phyloP scores from a whole-genome alignment of 495 filamentous ascomycete genomes.

The Aspergillus conjunctus region DNA sequence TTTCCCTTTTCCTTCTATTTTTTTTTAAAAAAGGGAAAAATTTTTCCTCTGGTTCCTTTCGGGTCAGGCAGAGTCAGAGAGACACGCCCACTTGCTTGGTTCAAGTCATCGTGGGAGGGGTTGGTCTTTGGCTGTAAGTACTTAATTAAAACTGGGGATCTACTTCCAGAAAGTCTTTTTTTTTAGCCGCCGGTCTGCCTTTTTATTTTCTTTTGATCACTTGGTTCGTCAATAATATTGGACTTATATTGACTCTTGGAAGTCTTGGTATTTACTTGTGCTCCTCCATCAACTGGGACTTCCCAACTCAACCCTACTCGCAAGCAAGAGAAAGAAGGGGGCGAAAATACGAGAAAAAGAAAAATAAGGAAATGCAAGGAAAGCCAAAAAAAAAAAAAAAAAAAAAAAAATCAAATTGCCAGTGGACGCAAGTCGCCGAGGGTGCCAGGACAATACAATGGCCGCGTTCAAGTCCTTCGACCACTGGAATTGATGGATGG shows the following conservation, averaged over 20 bases:
- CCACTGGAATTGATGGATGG: slow-evolving; percentile 1
- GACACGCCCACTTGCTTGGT: slow-evolving; percentile 4
- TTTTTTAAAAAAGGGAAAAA: slow-evolving; percentile 10
- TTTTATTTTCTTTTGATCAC: not conserved
- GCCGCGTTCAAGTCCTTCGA: too few species aligned
- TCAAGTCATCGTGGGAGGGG: slow-evolving; percentile 10
- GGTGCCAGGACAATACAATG: too few species aligned
- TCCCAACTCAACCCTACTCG: slow-evolving; percentile 3
- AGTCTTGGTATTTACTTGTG: slow-evolving; percentile 16
- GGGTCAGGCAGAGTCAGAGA: slow-evolving; percentile 10
- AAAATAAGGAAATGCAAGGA: not conserved
- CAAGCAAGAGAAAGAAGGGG: not conserved
- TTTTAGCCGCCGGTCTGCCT: slow-evolving; percentile 4
- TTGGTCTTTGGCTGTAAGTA: slow-evolving; percentile 2
- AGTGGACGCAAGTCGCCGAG: too few species aligned
- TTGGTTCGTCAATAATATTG: slow-evolving; percentile 18
- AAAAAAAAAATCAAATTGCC: not conserved
- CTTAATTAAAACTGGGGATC: slow-evolving; percentile 22
- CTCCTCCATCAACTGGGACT: slow-evolving; percentile 3
- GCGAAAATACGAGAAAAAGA: not conserved
- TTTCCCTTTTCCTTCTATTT: slow-evolving; percentile 8
- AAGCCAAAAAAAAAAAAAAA: not conserved
- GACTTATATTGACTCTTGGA: slow-evolving; percentile 15
- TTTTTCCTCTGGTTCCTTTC: slow-evolving; percentile 1
- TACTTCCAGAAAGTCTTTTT: slow-evolving; percentile 14